These are phyloP conservation scores for Populus davidiana DNA, from an alignment of 345 rosid species.

Conservation along the genomic window DNA sequence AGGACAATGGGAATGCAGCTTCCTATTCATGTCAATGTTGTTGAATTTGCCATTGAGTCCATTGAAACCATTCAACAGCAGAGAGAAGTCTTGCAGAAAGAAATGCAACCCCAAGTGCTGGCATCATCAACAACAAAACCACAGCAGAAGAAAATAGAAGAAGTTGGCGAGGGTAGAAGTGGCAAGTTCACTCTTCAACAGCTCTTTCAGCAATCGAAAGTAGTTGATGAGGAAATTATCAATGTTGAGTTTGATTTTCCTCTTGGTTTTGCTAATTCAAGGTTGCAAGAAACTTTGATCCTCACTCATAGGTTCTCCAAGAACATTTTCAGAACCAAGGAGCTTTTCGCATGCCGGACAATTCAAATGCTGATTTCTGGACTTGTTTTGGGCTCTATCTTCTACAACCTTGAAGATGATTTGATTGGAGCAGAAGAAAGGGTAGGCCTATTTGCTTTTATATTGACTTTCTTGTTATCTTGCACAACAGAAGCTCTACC, in stretches of 20 bases:
- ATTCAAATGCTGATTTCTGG: slow-evolving; percentile 84
- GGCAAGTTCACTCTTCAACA: slow-evolving; percentile 75
- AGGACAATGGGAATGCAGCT: slow-evolving; percentile 51
- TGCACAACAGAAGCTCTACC: slow-evolving; percentile 90
- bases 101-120: slow-evolving; percentile 20
- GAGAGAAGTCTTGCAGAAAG: slow-evolving; percentile 14
- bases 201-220: slow-evolving; percentile 78
- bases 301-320: slow-evolving; percentile 88
- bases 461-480: slow-evolving; percentile 78
- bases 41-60: slow-evolving; percentile 84
- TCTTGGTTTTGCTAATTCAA: slow-evolving; percentile 59
- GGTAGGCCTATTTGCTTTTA: slow-evolving; percentile 92
- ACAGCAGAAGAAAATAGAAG: slow-evolving; percentile 31
- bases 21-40: slow-evolving; percentile 64
- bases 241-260: slow-evolving; percentile 35
- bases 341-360: slow-evolving; percentile 74
- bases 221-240: slow-evolving; percentile 53
- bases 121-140: slow-evolving; percentile 18
- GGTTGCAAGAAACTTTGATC: slow-evolving; percentile 59
- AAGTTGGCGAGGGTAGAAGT: slow-evolving; percentile 38
- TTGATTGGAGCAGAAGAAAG: slow-evolving; percentile 63
- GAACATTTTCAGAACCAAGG: slow-evolving; percentile 81
- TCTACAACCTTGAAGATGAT: slow-evolving; percentile 57
- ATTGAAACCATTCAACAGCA: slow-evolving; percentile 51
- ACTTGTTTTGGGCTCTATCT: slow-evolving; percentile 83